Conservation (phyloP, 371 early-diverging fungal species). For the Mucor ambiguus region DNA sequence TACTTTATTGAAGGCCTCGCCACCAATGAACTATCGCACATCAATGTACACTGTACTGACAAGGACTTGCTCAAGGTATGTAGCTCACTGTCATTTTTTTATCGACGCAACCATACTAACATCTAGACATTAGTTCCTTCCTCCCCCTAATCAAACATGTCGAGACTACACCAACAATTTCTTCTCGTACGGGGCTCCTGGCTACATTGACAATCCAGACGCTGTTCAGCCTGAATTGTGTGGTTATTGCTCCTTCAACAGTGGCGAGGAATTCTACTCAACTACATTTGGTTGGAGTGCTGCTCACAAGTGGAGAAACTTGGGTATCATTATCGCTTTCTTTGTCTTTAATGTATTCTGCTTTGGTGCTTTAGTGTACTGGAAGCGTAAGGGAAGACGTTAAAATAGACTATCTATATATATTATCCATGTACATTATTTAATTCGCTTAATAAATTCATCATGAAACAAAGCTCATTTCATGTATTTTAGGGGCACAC, state of each 20-base stretch:
- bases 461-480: not conserved
- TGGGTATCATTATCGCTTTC: conserved; percentile 62
- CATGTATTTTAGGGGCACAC: not conserved
- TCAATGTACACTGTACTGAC: conserved; percentile 44
- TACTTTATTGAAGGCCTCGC: conserved; percentile 71
- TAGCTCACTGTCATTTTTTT: not conserved
- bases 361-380: conserved; percentile 30
- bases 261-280: conserved; percentile 56
- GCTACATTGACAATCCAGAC: conserved; percentile 53
- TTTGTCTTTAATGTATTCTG: conserved; percentile 49
- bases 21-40: conserved; percentile 58
- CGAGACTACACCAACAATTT: conserved; percentile 55
- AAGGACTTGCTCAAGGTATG: conserved; percentile 39
- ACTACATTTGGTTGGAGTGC: conserved; percentile 33
- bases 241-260: conserved; percentile 59
- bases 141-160: conserved; percentile 65
- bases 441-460: not conserved
- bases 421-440: not conserved
- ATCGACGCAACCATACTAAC: not conserved
- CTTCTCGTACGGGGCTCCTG: conserved; percentile 44
- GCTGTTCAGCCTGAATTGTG: conserved; percentile 49
- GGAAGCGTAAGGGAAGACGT: conserved; percentile 26
- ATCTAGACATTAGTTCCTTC: conserved; percentile 33
- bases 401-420: not conserved
- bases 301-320: conserved; percentile 65